Percentiles rank a stretch among this genome's conserved stretches.
Conservation (phyloP, 192 early-diverging fungal genomes). For the Umbelopsis ramanniana region DNA sequence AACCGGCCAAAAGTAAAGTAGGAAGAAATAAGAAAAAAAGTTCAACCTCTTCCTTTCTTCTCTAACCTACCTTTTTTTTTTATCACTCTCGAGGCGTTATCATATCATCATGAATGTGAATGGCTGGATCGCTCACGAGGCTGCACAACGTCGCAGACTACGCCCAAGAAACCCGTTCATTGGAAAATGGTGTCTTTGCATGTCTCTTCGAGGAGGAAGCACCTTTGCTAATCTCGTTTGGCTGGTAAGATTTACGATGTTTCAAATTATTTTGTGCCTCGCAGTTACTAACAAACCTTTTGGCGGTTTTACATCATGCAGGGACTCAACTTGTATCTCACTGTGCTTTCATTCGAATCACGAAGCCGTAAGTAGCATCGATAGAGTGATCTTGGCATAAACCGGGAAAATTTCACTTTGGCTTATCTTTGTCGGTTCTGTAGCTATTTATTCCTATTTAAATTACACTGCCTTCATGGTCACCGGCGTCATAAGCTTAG, state of each 20-base stretch:
- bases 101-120: slow-evolving; percentile 1
- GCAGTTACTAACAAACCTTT: not conserved
- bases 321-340: slow-evolving; percentile 32
- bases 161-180: slow-evolving; percentile 2
- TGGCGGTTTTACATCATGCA: not conserved
- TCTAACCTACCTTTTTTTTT: not conserved
- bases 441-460: slow-evolving; percentile 43
- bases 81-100: not conserved
- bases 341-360: slow-evolving; percentile 28
- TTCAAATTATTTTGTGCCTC: not conserved
- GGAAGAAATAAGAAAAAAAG: too few species aligned
- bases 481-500: slow-evolving; percentile 28
- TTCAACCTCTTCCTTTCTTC: not conserved
- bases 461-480: slow-evolving; percentile 32
- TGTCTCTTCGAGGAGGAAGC: slow-evolving; percentile 38
- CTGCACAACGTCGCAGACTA: not conserved
- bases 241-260: slow-evolving; percentile 28
- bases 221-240: slow-evolving; percentile 30
- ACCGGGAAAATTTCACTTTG: not conserved
- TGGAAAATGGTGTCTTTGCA: slow-evolving; percentile 37
- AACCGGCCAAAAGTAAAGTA: not conserved
- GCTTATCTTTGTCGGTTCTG: not conserved
- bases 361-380: slow-evolving; percentile 32
- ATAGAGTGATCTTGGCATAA: not conserved
- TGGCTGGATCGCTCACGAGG: not conserved